These are phyloP conservation scores for Mercurialis annua DNA, from an alignment of 345 rosid species.

Conservation along the genomic window DNA sequence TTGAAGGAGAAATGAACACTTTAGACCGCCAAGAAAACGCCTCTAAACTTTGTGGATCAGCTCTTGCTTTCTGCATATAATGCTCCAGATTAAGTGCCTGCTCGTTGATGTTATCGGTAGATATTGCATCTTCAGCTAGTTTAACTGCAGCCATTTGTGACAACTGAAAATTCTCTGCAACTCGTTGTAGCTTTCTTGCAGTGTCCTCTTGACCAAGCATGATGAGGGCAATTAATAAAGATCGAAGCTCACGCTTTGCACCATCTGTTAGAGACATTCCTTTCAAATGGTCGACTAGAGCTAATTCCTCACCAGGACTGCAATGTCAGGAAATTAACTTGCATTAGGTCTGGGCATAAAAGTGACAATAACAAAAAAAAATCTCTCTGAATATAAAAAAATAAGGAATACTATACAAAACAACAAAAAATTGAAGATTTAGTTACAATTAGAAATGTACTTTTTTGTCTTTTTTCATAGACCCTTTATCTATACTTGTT, in stretches of 20 bases:
- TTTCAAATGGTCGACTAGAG: slow-evolving; percentile 88
- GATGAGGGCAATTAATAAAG: slow-evolving; percentile 65
- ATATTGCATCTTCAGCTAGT: slow-evolving; percentile 69
- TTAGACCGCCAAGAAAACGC: slow-evolving; percentile 69
- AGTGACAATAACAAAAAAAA: not conserved
- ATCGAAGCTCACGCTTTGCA: slow-evolving; percentile 72
- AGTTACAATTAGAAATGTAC: too few relatives aligned
- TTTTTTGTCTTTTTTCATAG: too few relatives aligned
- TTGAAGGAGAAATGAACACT: slow-evolving; percentile 56
- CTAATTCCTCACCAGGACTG: slow-evolving; percentile 94
- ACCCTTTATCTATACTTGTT: too few relatives aligned
- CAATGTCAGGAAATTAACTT: slow-evolving; percentile 20
- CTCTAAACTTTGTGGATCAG: slow-evolving; percentile 43
- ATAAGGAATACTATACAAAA: slow-evolving; percentile 14
- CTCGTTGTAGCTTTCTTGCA: slow-evolving; percentile 66
- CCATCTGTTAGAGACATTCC: slow-evolving; percentile 70
- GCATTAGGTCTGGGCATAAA: slow-evolving; percentile 9
- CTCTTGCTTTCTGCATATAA: slow-evolving; percentile 39
- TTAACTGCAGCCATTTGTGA: slow-evolving; percentile 75
- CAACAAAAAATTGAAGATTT: too few relatives aligned
- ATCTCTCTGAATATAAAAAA: not conserved
- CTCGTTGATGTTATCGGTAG: slow-evolving; percentile 55
- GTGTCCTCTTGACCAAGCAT: slow-evolving; percentile 63
- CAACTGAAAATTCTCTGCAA: slow-evolving; percentile 69
- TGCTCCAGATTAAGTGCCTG: slow-evolving; percentile 51